Conservation (phyloP, 805 yeast species). For the Tetrapisispora fleetii region DNA sequence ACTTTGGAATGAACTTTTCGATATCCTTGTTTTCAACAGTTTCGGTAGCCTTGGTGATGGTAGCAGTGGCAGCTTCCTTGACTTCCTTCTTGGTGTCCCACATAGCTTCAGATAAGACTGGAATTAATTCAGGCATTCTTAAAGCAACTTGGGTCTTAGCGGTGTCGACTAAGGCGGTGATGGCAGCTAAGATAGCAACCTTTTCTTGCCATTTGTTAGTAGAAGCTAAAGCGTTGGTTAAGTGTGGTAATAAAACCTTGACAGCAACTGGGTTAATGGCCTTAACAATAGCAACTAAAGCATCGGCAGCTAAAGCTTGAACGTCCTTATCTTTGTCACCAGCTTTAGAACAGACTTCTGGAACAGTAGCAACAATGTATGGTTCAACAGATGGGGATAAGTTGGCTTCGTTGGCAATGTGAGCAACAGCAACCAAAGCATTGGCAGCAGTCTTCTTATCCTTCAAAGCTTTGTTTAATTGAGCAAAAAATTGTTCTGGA, state of each 20-base stretch:
- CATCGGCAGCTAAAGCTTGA: constrained; percentile 62
- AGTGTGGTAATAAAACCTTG: constrained; percentile 78
- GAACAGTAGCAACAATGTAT: constrained; percentile 69
- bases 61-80: constrained; percentile 89
- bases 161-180: constrained; percentile 80
- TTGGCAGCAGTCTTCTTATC: constrained; percentile 76
- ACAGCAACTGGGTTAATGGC: constrained; percentile 89
- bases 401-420: constrained; percentile 72
- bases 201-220: constrained; percentile 98
- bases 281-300: constrained; percentile 67
- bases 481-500: constrained; percentile 76
- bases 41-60: constrained; percentile 93
- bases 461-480: constrained; percentile 64
- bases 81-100: constrained; percentile 99
- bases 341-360: constrained; percentile 61
- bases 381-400: constrained; percentile 94
- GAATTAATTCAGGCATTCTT: constrained; percentile 99
- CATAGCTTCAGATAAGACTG: constrained; percentile 98
- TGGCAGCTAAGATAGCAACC: constrained; percentile 77
- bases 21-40: constrained; percentile 99
- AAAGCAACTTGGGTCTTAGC: constrained; percentile 94
- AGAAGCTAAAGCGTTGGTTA: constrained; percentile 54
- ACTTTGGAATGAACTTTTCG: constrained; percentile 96
- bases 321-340: constrained; percentile 85
- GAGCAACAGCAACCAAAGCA: constrained; percentile 74